Evolutionary conservation across 129 eudicot genomes (phyloP).

Genomic region (Helichrysum umbraculigerum): DNA sequence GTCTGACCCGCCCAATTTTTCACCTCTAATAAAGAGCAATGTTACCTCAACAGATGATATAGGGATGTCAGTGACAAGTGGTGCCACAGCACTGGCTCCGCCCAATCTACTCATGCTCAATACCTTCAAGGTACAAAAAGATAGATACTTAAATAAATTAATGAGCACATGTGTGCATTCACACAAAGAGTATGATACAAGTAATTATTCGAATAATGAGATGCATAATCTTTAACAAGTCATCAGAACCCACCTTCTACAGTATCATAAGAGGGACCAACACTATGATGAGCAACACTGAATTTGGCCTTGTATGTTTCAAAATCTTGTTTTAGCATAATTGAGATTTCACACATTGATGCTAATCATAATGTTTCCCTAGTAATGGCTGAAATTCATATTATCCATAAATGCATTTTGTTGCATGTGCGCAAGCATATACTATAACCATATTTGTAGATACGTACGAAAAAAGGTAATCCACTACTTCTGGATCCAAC

Average conservation of each 20-base stretch:
- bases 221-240: constrained; percentile 14
- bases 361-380: constrained; percentile 31
- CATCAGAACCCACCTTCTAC: constrained; percentile 28
- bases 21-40: background rate
- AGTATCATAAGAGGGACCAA: constrained; percentile 26
- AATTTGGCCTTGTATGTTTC: constrained; percentile 17
- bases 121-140: constrained; percentile 52
- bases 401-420: background rate
- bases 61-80: constrained; percentile 94
- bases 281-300: constrained; percentile 26
- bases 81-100: constrained; percentile 96
- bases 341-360: constrained; percentile 23
- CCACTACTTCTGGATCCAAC: background rate
- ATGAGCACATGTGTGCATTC: background rate
- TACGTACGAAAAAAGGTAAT: constrained; percentile 9
- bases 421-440: background rate
- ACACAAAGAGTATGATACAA: constrained; percentile 17
- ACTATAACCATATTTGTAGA: background rate
- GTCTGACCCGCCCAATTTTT: constrained; percentile 14
- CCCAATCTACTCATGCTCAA: constrained; percentile 98
- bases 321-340: constrained; percentile 27
- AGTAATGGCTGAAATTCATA: constrained; percentile 20
- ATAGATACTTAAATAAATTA: background rate
- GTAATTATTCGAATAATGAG: constrained; percentile 17
- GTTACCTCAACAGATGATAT: constrained; percentile 84